Percentiles rank a stretch among this genome's conserved stretches.
Evolutionary conservation across 768 basidiomycete species (phyloP).

Genomic region (Pholiota molesta): DNA sequence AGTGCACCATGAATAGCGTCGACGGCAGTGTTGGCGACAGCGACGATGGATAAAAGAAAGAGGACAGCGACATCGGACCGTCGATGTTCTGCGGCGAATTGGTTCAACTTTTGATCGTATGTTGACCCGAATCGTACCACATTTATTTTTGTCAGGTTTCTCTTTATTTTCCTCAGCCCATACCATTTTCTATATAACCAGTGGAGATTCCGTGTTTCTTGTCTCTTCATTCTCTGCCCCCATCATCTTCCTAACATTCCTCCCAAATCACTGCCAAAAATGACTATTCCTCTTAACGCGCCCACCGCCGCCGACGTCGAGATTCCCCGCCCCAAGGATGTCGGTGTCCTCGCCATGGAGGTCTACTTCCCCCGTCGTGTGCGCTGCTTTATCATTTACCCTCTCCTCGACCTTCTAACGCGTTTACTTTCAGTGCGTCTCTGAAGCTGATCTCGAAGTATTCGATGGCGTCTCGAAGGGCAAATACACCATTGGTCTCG

Average conservation of each 20-base stretch:
- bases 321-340: constrained; percentile 79
- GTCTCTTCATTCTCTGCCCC: constrained; percentile 14
- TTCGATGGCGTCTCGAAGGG: constrained; percentile 94
- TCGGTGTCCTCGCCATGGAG: constrained; percentile 92
- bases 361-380: constrained; percentile 94
- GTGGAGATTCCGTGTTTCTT: constrained; percentile 16
- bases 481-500: constrained; percentile 99
- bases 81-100: constrained; percentile 10
- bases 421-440: constrained; percentile 72
- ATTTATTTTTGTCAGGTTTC: constrained; percentile 38
- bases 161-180: constrained; percentile 40
- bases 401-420: constrained; percentile 10
- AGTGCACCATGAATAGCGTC: neutral
- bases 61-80: neutral
- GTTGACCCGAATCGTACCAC: constrained; percentile 46
- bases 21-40: neutral
- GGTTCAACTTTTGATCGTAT: constrained; percentile 22
- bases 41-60: neutral
- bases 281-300: constrained; percentile 44
- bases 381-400: constrained; percentile 30
- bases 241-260: constrained; percentile 16
- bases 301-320: constrained; percentile 36
- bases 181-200: constrained; percentile 38
- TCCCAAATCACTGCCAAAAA: constrained; percentile 24
- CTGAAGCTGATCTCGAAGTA: constrained; percentile 90